Evolutionary conservation across 805 yeast species (phyloP), one percentile per base, ranked within the genome.

Genomic region (Sugiyamaella smithiae): DNA sequence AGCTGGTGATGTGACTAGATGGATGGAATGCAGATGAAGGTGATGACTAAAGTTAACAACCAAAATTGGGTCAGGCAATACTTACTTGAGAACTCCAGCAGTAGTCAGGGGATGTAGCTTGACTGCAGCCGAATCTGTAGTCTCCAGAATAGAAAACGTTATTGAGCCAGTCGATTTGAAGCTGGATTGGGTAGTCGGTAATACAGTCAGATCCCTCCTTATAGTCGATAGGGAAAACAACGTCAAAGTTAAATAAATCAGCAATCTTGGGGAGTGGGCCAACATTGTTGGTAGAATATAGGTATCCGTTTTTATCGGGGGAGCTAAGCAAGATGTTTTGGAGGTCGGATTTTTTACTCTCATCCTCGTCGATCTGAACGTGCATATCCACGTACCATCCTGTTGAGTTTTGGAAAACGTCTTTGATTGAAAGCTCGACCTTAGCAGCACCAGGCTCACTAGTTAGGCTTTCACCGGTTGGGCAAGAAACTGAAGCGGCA

Each of bases 161-260:
- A 17, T 37, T 17, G 25, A 19, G 26, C 42, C 42, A 37, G 42
- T 37, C 42, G 16, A 37, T 25, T 14, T 12, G 23, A 11, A 37
- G 24, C 8, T 37, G 23, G 42, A 37, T 17, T 7, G 7, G 7
- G 11, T 9, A 9, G 8, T 7, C n/a, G n/a, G 19, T 11, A 16
- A 32, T 32, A 16, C 37, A 32, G 17, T 32, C 17, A 12, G 11
- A 8, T 12, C 12, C 31, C 31, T 12, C 31, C n/a, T n/a, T n/a
- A 11, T 26, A 26, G 29, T 26, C 29, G 29, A 26, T 26, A 7
- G 37, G 37, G n/a, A 32, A 11, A 16, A 11, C 37, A 11, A 32
- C 37, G 17, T 9, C n/a, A 14, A 32, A 32, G n/a, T 32, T 14
- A 32, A 11, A 32, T 16, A 14, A 14, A 16, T 32, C 17, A 16